A percentile compares a stretch with the other conserved stretches of the same genome.
Conservation (phyloP, 352 stramenopile genomes). For the Stramenopiles sp. region DNA sequence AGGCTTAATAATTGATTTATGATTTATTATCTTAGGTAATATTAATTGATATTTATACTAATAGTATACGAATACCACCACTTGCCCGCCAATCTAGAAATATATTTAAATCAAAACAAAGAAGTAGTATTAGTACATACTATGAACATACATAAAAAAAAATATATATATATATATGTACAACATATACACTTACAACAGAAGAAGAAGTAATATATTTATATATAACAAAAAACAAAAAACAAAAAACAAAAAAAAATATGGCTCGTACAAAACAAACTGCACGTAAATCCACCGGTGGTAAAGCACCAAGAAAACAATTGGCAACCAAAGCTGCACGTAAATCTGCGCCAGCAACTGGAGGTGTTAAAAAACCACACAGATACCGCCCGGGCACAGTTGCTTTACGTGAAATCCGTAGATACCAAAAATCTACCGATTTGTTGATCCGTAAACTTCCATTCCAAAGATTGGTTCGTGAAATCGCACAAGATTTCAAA, state of each 20-base stretch:
- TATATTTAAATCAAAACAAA: no score
- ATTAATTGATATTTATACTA: no score
- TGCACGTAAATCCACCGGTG: slow-evolving; percentile 77
- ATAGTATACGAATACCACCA: no score
- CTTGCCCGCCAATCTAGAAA: no score
- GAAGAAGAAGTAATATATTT: not conserved
- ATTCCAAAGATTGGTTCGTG: slow-evolving; percentile 80
- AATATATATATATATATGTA: no score
- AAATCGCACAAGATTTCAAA: slow-evolving; percentile 83
- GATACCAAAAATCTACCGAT: slow-evolving; percentile 80
- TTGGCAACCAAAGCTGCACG: slow-evolving; percentile 68
- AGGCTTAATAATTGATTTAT: no score
- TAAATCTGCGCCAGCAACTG: slow-evolving; percentile 68
- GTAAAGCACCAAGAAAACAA: slow-evolving; percentile 79
- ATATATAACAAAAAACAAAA: slow-evolving; percentile 3
- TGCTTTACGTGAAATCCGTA: slow-evolving; percentile 82
- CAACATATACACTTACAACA: not conserved
- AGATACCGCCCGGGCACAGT: slow-evolving; percentile 14
- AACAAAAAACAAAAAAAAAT: slow-evolving; percentile 13
- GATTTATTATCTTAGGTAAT: no score
- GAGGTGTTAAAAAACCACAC: slow-evolving; percentile 75
- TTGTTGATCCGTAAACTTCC: slow-evolving; percentile 84
- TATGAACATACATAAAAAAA: no score
- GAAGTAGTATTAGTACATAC: no score
- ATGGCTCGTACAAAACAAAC: slow-evolving; percentile 89